These are phyloP conservation scores for Populus euphratica DNA, from an alignment of 345 rosid genomes.

Conservation along the genomic window DNA sequence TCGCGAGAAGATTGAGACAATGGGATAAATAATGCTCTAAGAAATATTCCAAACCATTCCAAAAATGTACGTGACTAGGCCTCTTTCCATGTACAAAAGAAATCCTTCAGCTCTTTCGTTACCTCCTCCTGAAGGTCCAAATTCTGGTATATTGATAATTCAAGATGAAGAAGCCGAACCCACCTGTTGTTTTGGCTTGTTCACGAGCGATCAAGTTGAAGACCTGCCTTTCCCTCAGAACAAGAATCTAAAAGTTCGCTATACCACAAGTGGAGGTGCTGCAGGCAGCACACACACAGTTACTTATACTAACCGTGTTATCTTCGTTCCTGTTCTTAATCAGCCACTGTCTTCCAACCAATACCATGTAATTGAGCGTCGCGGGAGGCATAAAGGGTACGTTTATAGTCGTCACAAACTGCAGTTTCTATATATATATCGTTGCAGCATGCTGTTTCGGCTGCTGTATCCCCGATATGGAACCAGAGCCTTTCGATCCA, in stretches of 20 bases:
- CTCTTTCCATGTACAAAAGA: conserved; percentile 14
- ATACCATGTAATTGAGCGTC: conserved; percentile 13
- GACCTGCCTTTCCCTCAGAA: conserved; percentile 58
- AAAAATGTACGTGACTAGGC: conserved; percentile 27
- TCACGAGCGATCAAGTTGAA: not conserved
- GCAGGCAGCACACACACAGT: not conserved
- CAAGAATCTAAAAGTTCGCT: conserved; percentile 28
- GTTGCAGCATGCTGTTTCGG: conserved; percentile 14
- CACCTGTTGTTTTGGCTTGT: conserved; percentile 46
- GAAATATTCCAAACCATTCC: not conserved
- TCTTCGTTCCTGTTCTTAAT: conserved; percentile 47
- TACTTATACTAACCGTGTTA: conserved; percentile 4
- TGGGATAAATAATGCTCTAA: no score
- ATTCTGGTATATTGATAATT: conserved; percentile 54
- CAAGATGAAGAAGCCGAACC: conserved; percentile 55
- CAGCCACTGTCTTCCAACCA: conserved; percentile 50
- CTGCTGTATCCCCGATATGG: not conserved
- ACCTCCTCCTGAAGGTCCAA: conserved; percentile 52
- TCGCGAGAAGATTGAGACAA: no score
- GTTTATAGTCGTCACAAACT: not conserved
- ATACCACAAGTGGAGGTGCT: no score
- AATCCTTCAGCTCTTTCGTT: conserved; percentile 29
- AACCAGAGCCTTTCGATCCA: conserved; percentile 4
- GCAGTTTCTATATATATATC: not conserved
- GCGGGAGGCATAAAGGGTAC: conserved; percentile 18